Base-by-base conservation (phyloP, 1,284 basidiomycete species). In the Tausonia pullulans region DNA sequence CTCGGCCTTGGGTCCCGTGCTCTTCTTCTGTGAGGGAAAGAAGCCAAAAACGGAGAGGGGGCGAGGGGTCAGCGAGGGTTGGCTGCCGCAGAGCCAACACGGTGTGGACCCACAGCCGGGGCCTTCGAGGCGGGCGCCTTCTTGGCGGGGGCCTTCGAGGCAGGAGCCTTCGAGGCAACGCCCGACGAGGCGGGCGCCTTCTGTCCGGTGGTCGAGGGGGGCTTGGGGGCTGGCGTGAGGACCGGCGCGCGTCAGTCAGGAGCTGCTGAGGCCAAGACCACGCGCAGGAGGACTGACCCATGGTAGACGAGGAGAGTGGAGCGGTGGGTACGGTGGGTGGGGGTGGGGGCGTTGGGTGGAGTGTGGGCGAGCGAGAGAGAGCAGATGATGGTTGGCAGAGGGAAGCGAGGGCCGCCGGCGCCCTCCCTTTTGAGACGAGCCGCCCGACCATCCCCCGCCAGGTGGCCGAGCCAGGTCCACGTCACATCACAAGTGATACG, bases 1-100 rank as follows among this genome's bases (percentile, higher is more conserved):
- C 65, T 84, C 86, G 67, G 81, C 83, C 69, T 76, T 75, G 65
- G 78, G 74, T 56, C 76, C 75, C 83, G 90, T 92, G 16, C 87
- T 87, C 11, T 84, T 63, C 79, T 90, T 91, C 58, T 59, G 58
- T 10, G 11, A 27, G 58, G 27, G 27, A 27, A 27, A 27, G 27
- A 13, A 9, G 14, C n/a, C 14, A 45, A n/a, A n/a, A 13, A 45
- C 7, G 40, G 7, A 4, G 46, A 39, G 39, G 27, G 10, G 53
- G 27, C 10, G 39, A 55, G 9, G 27, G 53, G 53, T 55, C 27
- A 13, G 58, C 11, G 58, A 39, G n/a, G 57, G 41, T 55, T 39
- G 39, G 54, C 40, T 27, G 27, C 27, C 27, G 27, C 27, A 27
- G 27, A 27, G 27, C 27, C 1, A 27, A 27, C 27, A 27, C 27